Conservation (phyloP, 2,329 filamentous ascomycete genomes). For the Aspergillus pseudoterreus region DNA sequence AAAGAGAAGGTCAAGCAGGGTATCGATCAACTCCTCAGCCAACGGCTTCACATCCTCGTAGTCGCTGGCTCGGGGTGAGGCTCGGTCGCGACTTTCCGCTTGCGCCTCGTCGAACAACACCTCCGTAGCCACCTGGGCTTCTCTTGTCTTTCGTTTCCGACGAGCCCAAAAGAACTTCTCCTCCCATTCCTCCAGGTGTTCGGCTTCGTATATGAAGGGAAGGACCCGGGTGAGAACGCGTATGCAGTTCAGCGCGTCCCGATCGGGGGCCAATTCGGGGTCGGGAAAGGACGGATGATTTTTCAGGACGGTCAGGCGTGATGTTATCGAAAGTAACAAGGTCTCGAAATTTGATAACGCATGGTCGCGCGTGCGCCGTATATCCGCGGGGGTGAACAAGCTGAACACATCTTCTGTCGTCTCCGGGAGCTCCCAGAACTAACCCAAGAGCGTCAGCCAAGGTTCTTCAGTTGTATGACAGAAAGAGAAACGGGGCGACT, state of each 20-base stretch:
- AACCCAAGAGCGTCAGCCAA: slow-evolving; percentile 19
- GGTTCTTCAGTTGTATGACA: not conserved
- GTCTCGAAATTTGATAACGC: slow-evolving; percentile 88
- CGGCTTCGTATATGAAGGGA: slow-evolving; percentile 88
- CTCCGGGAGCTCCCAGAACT: slow-evolving; percentile 98
- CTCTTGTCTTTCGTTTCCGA: slow-evolving; percentile 68
- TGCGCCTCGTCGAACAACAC: slow-evolving; percentile 79
- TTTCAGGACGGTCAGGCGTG: slow-evolving; percentile 74
- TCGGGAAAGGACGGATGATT: slow-evolving; percentile 91
- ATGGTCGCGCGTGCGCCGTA: slow-evolving; percentile 80
- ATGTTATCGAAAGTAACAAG: slow-evolving; percentile 77
- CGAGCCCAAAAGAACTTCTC: slow-evolving; percentile 88
- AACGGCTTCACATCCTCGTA: slow-evolving; percentile 82
- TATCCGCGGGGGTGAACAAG: slow-evolving; percentile 83
- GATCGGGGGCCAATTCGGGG: slow-evolving; percentile 73
- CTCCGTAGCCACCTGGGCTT: slow-evolving; percentile 64
- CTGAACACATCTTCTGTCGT: slow-evolving; percentile 95
- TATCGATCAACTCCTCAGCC: slow-evolving; percentile 89
- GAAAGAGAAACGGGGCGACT: slow-evolving; percentile 31
- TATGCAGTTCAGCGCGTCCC: slow-evolving; percentile 92
- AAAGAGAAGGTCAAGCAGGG: slow-evolving; percentile 83
- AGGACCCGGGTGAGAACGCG: slow-evolving; percentile 83
- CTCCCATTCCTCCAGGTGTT: slow-evolving; percentile 79
- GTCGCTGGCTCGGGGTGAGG: slow-evolving; percentile 50
- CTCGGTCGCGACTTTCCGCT: slow-evolving; percentile 48